phyloP scores from a whole-genome alignment of 148 eudicot genomes.

The Diospyros lotus region DNA sequence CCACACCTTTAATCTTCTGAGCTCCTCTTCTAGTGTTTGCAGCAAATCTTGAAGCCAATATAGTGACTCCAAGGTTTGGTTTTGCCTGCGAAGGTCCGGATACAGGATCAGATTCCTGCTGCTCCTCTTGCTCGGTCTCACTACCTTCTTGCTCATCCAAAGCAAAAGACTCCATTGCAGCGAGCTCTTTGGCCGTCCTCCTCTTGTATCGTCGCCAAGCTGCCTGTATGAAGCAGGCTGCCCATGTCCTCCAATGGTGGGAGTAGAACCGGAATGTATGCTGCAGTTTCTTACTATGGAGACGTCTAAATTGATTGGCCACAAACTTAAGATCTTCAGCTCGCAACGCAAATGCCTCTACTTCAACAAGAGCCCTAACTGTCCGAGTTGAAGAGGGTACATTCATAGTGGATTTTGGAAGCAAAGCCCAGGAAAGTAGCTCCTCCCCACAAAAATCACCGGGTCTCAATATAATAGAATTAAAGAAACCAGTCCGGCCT shows the following conservation, averaged over 20 bases:
- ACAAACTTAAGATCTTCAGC: constrained; percentile 82
- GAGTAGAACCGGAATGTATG: constrained; percentile 81
- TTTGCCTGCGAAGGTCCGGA: constrained; percentile 23
- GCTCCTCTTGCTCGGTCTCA: constrained; percentile 34
- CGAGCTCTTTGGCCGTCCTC: constrained; percentile 44
- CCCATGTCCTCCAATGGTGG: constrained; percentile 95
- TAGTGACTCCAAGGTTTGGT: constrained; percentile 48
- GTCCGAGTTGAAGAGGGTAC: constrained; percentile 82
- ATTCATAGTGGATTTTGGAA: constrained; percentile 60
- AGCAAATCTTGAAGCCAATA: constrained; percentile 75
- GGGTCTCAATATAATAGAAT: constrained; percentile 55
- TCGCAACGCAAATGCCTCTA: constrained; percentile 74
- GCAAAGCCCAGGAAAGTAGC: constrained; percentile 77
- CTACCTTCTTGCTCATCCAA: constrained; percentile 30
- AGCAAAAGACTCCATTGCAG: constrained; percentile 48
- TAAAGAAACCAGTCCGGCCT: constrained; percentile 80
- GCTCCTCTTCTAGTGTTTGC: constrained; percentile 69
- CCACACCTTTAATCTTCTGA: constrained; percentile 51
- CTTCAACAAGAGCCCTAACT: constrained; percentile 68
- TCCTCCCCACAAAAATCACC: constrained; percentile 96
- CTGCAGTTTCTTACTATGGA: constrained; percentile 84
- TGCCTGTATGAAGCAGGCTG: constrained; percentile 84
- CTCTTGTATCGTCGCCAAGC: constrained; percentile 77
- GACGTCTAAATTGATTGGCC: constrained; percentile 74
- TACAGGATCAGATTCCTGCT: constrained; percentile 7